Percentiles rank a stretch among this genome's conserved stretches.
phyloP scores from a whole-genome alignment of 2,329 filamentous ascomycete genomes.

The Ophiostoma novo-ulmi region DNA sequence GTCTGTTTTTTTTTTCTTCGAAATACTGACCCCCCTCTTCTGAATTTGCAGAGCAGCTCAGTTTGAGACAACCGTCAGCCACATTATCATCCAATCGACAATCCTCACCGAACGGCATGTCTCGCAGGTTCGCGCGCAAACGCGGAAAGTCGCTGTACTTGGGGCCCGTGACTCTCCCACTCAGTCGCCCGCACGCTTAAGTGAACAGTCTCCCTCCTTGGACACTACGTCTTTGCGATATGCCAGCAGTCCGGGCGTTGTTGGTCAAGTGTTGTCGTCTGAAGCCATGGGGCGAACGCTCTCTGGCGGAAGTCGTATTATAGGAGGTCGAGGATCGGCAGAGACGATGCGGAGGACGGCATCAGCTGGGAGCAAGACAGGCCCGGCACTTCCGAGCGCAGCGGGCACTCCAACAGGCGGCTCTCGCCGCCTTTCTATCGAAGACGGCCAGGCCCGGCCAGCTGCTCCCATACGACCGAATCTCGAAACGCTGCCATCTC shows the following conservation, averaged over 20 bases:
- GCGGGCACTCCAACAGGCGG: slow-evolving; percentile 33
- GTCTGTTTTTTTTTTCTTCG: not conserved
- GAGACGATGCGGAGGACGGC: slow-evolving; percentile 49
- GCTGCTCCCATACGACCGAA: slow-evolving; percentile 28
- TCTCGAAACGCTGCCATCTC: not conserved
- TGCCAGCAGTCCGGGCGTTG: slow-evolving; percentile 26
- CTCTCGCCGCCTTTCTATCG: slow-evolving; percentile 29
- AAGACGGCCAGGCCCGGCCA: slow-evolving; percentile 14
- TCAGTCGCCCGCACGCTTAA: slow-evolving; percentile 49
- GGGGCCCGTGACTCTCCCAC: slow-evolving; percentile 48
- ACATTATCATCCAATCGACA: slow-evolving; percentile 86
- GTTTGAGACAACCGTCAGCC: slow-evolving; percentile 81
- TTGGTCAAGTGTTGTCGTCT: slow-evolving; percentile 21
- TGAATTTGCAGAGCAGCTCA: slow-evolving; percentile 53
- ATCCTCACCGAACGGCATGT: slow-evolving; percentile 90
- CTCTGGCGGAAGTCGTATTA: slow-evolving; percentile 40
- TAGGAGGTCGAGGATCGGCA: slow-evolving; percentile 13
- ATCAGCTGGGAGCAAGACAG: slow-evolving; percentile 38
- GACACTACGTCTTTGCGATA: not conserved
- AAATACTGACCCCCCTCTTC: not conserved
- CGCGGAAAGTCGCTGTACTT: slow-evolving; percentile 59
- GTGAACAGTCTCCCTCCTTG: slow-evolving; percentile 25
- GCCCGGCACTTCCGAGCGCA: slow-evolving; percentile 33
- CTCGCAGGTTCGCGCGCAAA: slow-evolving; percentile 82
- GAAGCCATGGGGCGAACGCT: slow-evolving; percentile 50